Conservation (phyloP, 441 rosid genomes). For the Bruguiera hainesii region DNA sequence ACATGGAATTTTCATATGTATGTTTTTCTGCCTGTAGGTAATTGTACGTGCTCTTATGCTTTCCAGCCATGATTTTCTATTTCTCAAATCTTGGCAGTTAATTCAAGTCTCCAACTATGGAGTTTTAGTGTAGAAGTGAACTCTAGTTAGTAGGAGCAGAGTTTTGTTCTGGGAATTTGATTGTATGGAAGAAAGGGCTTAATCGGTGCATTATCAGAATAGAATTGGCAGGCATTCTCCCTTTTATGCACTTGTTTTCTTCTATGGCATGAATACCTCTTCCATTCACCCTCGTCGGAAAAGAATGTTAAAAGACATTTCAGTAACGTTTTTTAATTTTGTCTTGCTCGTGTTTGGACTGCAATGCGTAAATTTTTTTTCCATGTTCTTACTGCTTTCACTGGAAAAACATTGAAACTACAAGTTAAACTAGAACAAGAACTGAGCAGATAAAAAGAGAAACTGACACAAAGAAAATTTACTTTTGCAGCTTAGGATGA, state of each 20-base stretch:
- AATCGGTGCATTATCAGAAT: conserved; percentile 1
- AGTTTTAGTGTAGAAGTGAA: background rate
- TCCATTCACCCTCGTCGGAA: too few relatives aligned
- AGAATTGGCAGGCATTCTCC: background rate
- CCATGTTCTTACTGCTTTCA: background rate
- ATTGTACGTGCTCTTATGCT: background rate
- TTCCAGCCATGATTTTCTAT: background rate
- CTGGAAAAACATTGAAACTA: background rate
- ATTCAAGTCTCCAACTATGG: background rate
- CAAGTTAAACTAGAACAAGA: background rate
- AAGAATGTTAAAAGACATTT: too few relatives aligned
- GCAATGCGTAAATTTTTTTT: background rate
- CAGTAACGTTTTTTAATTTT: too few relatives aligned
- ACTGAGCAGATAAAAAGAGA: background rate
- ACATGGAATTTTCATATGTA: too few relatives aligned
- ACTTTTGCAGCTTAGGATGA: too few relatives aligned
- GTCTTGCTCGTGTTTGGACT: too few relatives aligned
- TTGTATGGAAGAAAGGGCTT: background rate
- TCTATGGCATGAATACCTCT: too few relatives aligned
- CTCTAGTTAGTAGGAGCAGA: background rate
- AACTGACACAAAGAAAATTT: too few relatives aligned
- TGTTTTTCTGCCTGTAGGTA: too few relatives aligned
- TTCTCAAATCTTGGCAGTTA: background rate
- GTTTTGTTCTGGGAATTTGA: background rate
- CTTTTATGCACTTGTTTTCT: background rate